Conservation (phyloP, 2,329 filamentous ascomycete genomes). For the Phaeosphaeria sp. region DNA sequence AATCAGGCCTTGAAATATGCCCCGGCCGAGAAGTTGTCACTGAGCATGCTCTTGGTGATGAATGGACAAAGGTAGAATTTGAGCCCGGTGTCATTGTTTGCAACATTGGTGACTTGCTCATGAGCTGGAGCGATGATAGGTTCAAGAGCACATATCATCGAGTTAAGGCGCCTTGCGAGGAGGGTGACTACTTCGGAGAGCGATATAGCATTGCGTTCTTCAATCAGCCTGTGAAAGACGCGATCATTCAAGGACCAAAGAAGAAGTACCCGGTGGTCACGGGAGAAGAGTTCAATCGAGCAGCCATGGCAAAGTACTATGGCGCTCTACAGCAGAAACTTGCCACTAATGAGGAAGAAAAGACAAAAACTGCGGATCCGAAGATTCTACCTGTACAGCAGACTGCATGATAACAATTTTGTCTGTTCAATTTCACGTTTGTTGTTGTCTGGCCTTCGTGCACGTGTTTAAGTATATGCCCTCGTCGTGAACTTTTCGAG, state of each 20-base stretch:
- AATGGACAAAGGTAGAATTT: slow-evolving; percentile 67
- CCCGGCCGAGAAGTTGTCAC: slow-evolving; percentile 68
- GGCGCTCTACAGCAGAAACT: slow-evolving; percentile 59
- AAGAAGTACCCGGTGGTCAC: slow-evolving; percentile 69
- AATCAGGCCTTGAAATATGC: slow-evolving; percentile 70
- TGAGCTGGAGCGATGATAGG: slow-evolving; percentile 71
- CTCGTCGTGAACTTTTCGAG: no score
- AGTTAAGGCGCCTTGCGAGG: slow-evolving; percentile 66
- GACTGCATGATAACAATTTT: no score
- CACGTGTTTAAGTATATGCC: no score
- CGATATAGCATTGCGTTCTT: slow-evolving; percentile 72
- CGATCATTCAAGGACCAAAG: slow-evolving; percentile 64
- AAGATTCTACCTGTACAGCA: no score
- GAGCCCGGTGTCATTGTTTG: slow-evolving; percentile 58
- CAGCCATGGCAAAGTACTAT: slow-evolving; percentile 65
- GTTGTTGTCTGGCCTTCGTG: no score
- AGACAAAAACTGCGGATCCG: background rate
- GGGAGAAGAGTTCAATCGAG: slow-evolving; percentile 65
- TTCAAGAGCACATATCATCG: slow-evolving; percentile 72
- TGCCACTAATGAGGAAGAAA: background rate
- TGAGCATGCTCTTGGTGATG: slow-evolving; percentile 64
- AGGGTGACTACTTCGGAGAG: slow-evolving; percentile 62
- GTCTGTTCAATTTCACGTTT: no score
- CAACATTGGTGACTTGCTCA: slow-evolving; percentile 71
- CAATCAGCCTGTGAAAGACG: slow-evolving; percentile 67